Evolutionary conservation across 1,284 basidiomycete genomes (phyloP).

Genomic region (Trametes hirsuta): DNA sequence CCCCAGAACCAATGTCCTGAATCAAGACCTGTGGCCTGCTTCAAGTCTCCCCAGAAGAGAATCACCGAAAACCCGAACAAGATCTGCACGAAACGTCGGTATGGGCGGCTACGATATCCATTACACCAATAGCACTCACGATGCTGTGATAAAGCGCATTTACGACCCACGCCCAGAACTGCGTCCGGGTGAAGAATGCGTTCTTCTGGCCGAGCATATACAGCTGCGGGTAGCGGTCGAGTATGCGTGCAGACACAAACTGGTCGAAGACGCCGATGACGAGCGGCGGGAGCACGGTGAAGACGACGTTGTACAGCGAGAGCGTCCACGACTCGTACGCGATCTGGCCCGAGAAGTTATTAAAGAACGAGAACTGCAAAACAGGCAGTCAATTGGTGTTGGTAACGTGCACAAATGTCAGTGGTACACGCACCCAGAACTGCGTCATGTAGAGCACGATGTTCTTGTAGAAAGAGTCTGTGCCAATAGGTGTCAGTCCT

Average conservation of each 20-base stretch:
- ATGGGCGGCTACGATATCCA: neutral
- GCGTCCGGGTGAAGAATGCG: conserved; percentile 87
- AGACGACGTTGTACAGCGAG: conserved; percentile 91
- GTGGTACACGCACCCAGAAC: conserved; percentile 76
- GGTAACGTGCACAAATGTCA: neutral
- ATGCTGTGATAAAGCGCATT: conserved; percentile 96
- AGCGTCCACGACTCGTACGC: conserved; percentile 99
- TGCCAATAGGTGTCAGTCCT: conserved; percentile 33
- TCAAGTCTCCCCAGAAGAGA: conserved; percentile 91
- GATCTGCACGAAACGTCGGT: conserved; percentile 49
- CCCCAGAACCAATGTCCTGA: conserved; percentile 99
- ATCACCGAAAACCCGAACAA: conserved; percentile 89
- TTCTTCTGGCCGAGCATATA: conserved; percentile 94
- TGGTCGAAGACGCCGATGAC: conserved; percentile 99
- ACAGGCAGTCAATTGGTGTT: conserved; percentile 2
- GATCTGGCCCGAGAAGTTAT: conserved; percentile 98
- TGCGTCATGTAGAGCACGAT: conserved; percentile 97
- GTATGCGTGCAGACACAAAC: conserved; percentile 94
- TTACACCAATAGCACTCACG: conserved; percentile 49
- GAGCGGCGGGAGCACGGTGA: conserved; percentile 93
- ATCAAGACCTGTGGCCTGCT: conserved; percentile 79
- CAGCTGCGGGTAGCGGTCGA: conserved; percentile 97
- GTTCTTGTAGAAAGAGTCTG: conserved; percentile 96
- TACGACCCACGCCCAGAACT: conserved; percentile 95
- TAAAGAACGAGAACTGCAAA: conserved; percentile 92